Conservation (phyloP, 805 yeast genomes). For the Nakazawaea wyomingensis region DNA sequence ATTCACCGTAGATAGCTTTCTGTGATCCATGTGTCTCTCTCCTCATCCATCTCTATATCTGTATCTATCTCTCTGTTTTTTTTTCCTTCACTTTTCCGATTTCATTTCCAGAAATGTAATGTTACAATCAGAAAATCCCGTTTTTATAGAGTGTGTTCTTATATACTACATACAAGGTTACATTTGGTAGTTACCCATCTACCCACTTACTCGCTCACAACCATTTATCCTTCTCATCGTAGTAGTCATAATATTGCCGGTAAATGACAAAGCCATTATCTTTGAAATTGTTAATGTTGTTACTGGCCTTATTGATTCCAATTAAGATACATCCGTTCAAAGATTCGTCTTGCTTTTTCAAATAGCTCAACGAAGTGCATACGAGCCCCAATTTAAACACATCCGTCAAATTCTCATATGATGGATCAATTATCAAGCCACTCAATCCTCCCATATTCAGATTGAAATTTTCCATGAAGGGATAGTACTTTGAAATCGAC, state of each 20-base stretch:
- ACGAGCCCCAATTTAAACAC: constrained; percentile 53
- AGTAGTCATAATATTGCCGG: constrained; percentile 19
- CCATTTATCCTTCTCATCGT: constrained; percentile 19
- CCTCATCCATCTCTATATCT: background rate
- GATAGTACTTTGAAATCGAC: constrained; percentile 41
- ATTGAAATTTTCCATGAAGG: constrained; percentile 36
- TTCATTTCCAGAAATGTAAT: background rate
- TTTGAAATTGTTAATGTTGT: constrained; percentile 14
- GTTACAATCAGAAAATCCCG: constrained; percentile 3
- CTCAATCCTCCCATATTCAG: constrained; percentile 43
- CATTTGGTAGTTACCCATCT: background rate
- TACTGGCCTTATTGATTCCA: constrained; percentile 11
- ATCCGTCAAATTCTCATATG: constrained; percentile 45
- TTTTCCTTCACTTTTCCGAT: too few relatives aligned
- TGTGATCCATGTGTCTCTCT: too few relatives aligned
- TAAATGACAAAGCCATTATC: constrained; percentile 22
- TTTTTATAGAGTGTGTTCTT: background rate
- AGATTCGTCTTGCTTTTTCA: constrained; percentile 27
- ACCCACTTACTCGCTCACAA: background rate
- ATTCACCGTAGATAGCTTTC: too few relatives aligned
- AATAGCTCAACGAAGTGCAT: constrained; percentile 47
- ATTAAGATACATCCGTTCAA: constrained; percentile 14
- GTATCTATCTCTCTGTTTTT: background rate
- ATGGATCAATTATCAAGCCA: constrained; percentile 49
- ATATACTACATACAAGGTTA: background rate